Base-by-base conservation (phyloP, 257 asterid species). In the Thymus mandschuricus region DNA sequence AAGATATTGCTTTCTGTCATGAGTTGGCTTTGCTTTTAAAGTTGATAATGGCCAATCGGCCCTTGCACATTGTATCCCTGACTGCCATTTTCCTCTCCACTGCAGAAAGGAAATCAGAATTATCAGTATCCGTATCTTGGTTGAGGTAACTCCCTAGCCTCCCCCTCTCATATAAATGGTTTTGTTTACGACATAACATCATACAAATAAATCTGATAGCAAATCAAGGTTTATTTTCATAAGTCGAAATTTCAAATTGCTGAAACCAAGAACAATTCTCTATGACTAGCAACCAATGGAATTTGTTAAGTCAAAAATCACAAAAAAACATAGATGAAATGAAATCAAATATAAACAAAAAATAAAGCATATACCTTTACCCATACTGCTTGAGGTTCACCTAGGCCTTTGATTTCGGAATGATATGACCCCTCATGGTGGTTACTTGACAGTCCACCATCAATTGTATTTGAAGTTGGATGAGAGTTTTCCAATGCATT, bases 81-180 rank as follows among this genome's bases (percentile, higher is more conserved):
- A 86, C 79, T 95, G 98, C 99, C 99, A 95, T 78, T 86, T 78
- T 71, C 99, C 99, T 81, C 98, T 89, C 98, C 99, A 92, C 99
- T 95, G 70, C 67, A 79, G 73, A 67, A 60, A 50, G 56, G 71
- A 67, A 74, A 75, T 61, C 41, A 72, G 40, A 75, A 60, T 28
- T 45, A 45, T 80, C 66, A 82, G 66, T 12, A 72, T 43, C 58
- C 10, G 44, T 71, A 64, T 69, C 69, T 48, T 29, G 30, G 49
- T 50, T 54, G 64, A 30, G 13, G 7, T 30, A 34, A 45, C 49
- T 52, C 35, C 13, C 34, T 60, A 31, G 67, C 38, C 71, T 3
- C 31, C 44, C 67, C 60, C 29, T 41, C 60, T 43, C 46, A 0
- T 35, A 66, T 10, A 34, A 71, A 31, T 49, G 50, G 63, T 30